Conservation (phyloP, 805 yeast species). For the Jamesozyma jinghongensis region DNA sequence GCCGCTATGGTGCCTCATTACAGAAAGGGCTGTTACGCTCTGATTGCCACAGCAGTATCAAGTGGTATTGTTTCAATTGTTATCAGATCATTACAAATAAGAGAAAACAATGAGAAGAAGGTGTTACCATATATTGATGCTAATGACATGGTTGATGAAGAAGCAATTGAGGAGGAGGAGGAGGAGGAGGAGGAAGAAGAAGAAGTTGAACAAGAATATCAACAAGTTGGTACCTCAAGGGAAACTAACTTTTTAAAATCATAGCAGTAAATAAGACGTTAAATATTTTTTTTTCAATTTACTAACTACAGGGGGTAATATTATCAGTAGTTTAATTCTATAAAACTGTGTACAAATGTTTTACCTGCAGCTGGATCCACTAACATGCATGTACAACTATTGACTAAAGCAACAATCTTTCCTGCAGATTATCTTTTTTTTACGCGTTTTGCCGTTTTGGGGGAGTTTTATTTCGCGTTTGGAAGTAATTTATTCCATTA, state of each 20-base stretch:
- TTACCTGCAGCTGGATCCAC: too few relatives aligned
- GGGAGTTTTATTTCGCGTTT: too few relatives aligned
- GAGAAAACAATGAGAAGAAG: constrained; percentile 25
- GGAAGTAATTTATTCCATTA: too few relatives aligned
- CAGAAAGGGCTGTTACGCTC: constrained; percentile 46
- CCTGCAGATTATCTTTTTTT: too few relatives aligned
- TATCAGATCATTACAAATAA: constrained; percentile 37
- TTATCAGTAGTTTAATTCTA: too few relatives aligned
- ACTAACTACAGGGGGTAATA: too few relatives aligned
- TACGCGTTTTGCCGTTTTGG: too few relatives aligned
- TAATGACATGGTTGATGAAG: constrained; percentile 18
- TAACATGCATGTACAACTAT: too few relatives aligned
- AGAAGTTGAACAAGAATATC: constrained; percentile 1
- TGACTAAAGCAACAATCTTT: too few relatives aligned
- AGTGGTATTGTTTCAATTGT: constrained; percentile 34
- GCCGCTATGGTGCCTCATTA: constrained; percentile 46
- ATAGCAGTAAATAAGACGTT: too few relatives aligned
- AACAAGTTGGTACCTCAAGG: constrained; percentile 1
- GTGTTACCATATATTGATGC: constrained; percentile 22
- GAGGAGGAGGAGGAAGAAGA: constrained; percentile 10
- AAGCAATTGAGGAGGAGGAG: constrained; percentile 15
- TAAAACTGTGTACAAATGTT: too few relatives aligned
- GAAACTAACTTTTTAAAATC: background rate
- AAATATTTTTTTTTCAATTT: too few relatives aligned
- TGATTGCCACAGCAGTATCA: constrained; percentile 42